These are phyloP conservation scores for Aureobasidium uvarum DNA, from an alignment of 2,329 filamentous ascomycete species.

Conservation along the genomic window DNA sequence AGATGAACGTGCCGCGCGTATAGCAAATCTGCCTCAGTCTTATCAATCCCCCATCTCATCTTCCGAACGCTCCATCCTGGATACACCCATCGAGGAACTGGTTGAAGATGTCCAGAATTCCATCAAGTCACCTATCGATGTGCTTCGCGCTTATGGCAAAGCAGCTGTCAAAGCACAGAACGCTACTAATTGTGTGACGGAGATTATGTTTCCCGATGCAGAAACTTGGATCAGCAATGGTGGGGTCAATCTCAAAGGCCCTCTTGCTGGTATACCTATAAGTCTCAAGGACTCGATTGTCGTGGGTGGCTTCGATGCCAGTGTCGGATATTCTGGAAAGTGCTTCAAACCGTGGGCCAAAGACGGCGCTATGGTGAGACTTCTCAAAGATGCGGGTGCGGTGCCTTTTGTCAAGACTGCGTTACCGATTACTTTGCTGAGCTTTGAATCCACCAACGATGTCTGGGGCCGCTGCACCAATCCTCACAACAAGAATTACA, in stretches of 20 bases:
- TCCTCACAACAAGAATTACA: constrained; percentile 79
- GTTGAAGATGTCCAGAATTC: constrained; percentile 75
- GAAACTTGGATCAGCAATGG: constrained; percentile 65
- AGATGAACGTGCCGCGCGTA: constrained; percentile 66
- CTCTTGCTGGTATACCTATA: constrained; percentile 81
- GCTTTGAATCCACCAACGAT: constrained; percentile 76
- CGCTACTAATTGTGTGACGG: constrained; percentile 86
- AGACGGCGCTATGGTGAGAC: constrained; percentile 70
- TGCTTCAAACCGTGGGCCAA: constrained; percentile 62
- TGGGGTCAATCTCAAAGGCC: constrained; percentile 70
- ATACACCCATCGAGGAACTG: constrained; percentile 72
- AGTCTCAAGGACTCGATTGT: constrained; percentile 76
- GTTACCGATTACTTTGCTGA: constrained; percentile 78
- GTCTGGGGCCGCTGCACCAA: constrained; percentile 83
- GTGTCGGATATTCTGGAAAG: constrained; percentile 74
- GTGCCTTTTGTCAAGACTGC: constrained; percentile 94
- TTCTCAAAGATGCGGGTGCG: constrained; percentile 83
- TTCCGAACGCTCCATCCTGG: constrained; percentile 65
- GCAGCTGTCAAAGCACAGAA: constrained; percentile 78
- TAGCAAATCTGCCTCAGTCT: constrained; percentile 61
- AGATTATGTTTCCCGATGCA: constrained; percentile 75
- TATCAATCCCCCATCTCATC: constrained; percentile 67
- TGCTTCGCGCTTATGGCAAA: constrained; percentile 85
- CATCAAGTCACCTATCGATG: constrained; percentile 62
- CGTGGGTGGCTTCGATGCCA: constrained; percentile 78